phyloP scores from a whole-genome alignment of 805 yeast species.

The Tetrapisispora fleetii region DNA sequence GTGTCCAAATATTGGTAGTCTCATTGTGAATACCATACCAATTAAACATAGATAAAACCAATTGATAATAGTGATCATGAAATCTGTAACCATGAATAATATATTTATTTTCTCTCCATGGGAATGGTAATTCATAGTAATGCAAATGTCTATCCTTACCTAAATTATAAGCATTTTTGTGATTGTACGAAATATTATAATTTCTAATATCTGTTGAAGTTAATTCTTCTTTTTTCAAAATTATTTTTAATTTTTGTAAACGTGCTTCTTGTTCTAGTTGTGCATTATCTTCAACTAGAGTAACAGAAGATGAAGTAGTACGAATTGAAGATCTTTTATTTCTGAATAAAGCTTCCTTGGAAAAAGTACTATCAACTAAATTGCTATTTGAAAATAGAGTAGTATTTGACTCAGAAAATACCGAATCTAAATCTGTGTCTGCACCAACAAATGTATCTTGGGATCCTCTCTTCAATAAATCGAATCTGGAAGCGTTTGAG shows the following conservation, averaged over 20 bases:
- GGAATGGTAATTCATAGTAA: slow-evolving; percentile 80
- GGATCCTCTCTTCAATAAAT: neutral
- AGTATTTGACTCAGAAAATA: neutral
- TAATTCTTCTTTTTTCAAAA: neutral
- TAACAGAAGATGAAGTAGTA: neutral
- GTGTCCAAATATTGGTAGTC: slow-evolving; percentile 90
- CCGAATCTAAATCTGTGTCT: neutral
- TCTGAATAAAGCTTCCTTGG: neutral
- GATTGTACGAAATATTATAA: slow-evolving; percentile 34
- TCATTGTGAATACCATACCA: slow-evolving; percentile 62
- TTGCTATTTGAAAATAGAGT: neutral
- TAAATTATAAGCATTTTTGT: slow-evolving; percentile 35
- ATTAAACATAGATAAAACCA: slow-evolving; percentile 49
- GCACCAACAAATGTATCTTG: slow-evolving; percentile 1
- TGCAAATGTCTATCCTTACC: slow-evolving; percentile 48
- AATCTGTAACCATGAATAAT: slow-evolving; percentile 82
- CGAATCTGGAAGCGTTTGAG: neutral
- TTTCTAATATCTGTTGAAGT: slow-evolving; percentile 3
- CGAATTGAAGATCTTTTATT: neutral
- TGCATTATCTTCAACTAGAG: slow-evolving; percentile 3
- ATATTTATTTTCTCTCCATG: slow-evolving; percentile 88
- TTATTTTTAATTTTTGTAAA: neutral
- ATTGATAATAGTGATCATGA: slow-evolving; percentile 48
- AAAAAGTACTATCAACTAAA: neutral
- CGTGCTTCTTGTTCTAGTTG: neutral